phyloP scores from a whole-genome alignment of 108 stramenopile species.

The Bacterosira constricta region DNA sequence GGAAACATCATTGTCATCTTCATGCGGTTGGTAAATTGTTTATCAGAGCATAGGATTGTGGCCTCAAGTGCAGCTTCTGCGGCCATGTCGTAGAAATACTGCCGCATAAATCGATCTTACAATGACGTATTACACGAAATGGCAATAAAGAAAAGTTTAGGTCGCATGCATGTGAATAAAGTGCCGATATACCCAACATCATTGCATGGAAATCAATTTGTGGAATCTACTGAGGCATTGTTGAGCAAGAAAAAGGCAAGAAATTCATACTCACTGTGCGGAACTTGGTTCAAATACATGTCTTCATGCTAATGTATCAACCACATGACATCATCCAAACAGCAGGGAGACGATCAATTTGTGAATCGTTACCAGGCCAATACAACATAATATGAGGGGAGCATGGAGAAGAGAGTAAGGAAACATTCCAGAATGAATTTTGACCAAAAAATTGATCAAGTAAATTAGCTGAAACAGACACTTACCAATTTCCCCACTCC shows the following conservation, averaged over 20 bases:
- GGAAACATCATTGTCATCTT: conserved; percentile 80
- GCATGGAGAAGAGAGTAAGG: no score
- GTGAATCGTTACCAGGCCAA: no score
- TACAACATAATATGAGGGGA: no score
- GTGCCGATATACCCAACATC: conserved; percentile 50
- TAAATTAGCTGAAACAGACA: not conserved
- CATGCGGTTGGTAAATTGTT: conserved; percentile 76
- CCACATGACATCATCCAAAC: no score
- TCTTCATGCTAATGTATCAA: conserved; percentile 64
- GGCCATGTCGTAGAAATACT: conserved; percentile 85
- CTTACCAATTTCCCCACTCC: conserved; percentile 53
- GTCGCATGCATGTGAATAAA: conserved; percentile 43
- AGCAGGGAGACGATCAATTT: no score
- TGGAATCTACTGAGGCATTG: conserved; percentile 49
- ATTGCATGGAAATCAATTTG: conserved; percentile 12
- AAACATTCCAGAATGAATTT: no score
- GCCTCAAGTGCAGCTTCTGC: conserved; percentile 74
- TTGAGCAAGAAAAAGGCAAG: not conserved
- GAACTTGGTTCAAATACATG: conserved; percentile 86
- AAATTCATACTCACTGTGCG: conserved; percentile 64
- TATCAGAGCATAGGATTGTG: conserved; percentile 65
- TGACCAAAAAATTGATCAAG: not conserved
- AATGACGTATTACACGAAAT: not conserved
- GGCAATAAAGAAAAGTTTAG: not conserved
- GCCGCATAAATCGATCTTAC: conserved; percentile 73